Evolutionary conservation across 805 yeast species (phyloP), one percentile per base, ranked within the genome.

Genomic region (Jamesozyma piceae): DNA sequence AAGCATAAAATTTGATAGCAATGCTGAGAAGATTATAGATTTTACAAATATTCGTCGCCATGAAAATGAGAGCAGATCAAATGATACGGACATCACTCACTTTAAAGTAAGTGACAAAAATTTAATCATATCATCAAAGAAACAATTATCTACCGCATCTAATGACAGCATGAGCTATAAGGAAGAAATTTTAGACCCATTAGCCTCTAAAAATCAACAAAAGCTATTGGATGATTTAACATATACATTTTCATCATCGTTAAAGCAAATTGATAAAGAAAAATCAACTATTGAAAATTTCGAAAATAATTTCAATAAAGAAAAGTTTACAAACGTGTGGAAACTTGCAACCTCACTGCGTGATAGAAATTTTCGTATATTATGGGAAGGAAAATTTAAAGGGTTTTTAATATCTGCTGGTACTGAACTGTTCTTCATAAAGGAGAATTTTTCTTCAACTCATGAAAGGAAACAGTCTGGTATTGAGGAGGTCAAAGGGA

Each of bases 381-480:
- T 85, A 36, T 90, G 97, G 96, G 96, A 85, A 53, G 96, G 97
- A 0, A 75, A 82, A 47, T 77, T 75, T 53, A 80, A 82, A 52
- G 94, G 86, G 35, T 83, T 90, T 58, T 60, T 90, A 40, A 66
- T 89, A 2, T 77, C 85, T 38, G 74, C 90, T 1, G 97, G 97
- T 0, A 69, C 77, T 5, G 77, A 72, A 43, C 45, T 84, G 3
- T 41, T 45, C 14, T 34, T 29, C 19, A 38, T 65, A 66, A 43
- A 19, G 10, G 39, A 43, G 69, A 6, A 21, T 67, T 13, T 19
- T 14, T 26, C 21, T 6, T 11, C 21, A 3, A n/a, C 38, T 8
- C 17, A 18, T 13, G 9, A 15, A 11, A 17, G 18, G 9, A 15
- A 15, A 66, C 71, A 8, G 3, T 3, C 29, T 2, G 29, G 26